Evolutionary conservation across 129 eudicot genomes (phyloP), one percentile per base, ranked within the genome.

Genomic region (Artemisia argyi): DNA sequence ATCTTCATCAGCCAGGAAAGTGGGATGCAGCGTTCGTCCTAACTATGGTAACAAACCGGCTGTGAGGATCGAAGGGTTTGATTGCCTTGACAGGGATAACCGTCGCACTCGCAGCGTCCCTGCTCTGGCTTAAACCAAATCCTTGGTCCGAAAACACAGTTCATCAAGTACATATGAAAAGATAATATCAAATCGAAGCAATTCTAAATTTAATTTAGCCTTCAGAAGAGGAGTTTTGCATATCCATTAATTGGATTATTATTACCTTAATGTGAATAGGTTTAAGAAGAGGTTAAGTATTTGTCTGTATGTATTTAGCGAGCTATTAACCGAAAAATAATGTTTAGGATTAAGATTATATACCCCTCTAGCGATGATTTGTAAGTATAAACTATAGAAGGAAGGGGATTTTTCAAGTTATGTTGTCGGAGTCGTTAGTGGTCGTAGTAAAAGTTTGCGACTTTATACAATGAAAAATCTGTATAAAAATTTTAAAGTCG

Each of bases 81-180:
- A 94, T 69, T 91, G 96, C 83, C 92, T 91, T 5, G 97, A 91
- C 58, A 80, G 90, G 88, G 96, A 87, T 35, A 79, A 79, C 68
- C 81, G 97, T 55, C 85, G 93, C 61, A 88, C 84, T 80, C 83
- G 98, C 88, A 88, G 96, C 85, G 90, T 94, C 87, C 96, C 97
- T 39, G 77, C 98, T 76, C 68, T 94, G 75, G 98, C 97, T 57
- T 92, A 70, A 77, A 71, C 64, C 60, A 71, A 74, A 14, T 42
- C 76, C 51, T 52, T 22, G 32, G 26, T 53, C 17, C 16, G n/a
- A 44, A 50, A 61, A 48, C 72, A 65, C 80, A 50, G 57, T 10
- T 61, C 50, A 74, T 44, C 72, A 65, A 77, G 81, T 70, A 67
- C 77, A 86, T 80, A 83, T 13, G 42, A 44, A 62, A 66, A 58